Base-by-base conservation (phyloP, 2,329 filamentous ascomycete genomes). In the Macrophomina phaseolina region DNA sequence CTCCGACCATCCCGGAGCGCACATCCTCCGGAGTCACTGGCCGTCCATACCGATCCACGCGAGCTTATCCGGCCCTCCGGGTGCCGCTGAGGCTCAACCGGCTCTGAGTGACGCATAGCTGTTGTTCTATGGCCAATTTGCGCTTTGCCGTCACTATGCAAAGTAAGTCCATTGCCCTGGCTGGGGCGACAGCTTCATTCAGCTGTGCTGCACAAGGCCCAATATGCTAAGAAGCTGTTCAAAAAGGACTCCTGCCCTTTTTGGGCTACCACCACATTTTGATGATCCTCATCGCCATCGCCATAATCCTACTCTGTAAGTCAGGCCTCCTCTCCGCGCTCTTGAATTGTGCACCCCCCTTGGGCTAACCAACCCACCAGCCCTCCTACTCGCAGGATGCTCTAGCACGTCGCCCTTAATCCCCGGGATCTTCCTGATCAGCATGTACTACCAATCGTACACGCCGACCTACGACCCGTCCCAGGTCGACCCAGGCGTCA, bases 371-470 rank as follows among this genome's bases (percentile, higher is more conserved):
- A 6, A 7, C 34, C 18, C 14, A 11, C 68, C 74, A 97, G 94
- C 95, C 73, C 87, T 99, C 70, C 83, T 99, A 74, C 85, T 99
- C 72, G 94, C 95, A 75, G 95, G 95, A 74, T 99, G 95, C 81
- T 98, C 95, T 4, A 98, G 94, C 9, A 97, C 94, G 48, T 97
- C 94, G 62, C 95, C 94, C 2, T 84, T 97, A 65, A 97, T 99
- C 73, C 95, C 95, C 32, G 89, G 90, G 76, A 98, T 99, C 80
- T 99, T 97, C 86, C 89, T 99, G 72, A 92, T 99, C 71, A 97
- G 94, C n/a, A 88, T 99, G 74, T 98, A 97, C 87, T 99, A 97
- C 83, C 84, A 97, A 78, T 85, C 87, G 69, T 97, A 97, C 81
- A 88, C 89, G 23, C 92, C 95, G 3, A 84, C 87, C 34, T 94